Evolutionary conservation across 2,329 filamentous ascomycete species (phyloP).

Genomic region (Aspergillus sp.): DNA sequence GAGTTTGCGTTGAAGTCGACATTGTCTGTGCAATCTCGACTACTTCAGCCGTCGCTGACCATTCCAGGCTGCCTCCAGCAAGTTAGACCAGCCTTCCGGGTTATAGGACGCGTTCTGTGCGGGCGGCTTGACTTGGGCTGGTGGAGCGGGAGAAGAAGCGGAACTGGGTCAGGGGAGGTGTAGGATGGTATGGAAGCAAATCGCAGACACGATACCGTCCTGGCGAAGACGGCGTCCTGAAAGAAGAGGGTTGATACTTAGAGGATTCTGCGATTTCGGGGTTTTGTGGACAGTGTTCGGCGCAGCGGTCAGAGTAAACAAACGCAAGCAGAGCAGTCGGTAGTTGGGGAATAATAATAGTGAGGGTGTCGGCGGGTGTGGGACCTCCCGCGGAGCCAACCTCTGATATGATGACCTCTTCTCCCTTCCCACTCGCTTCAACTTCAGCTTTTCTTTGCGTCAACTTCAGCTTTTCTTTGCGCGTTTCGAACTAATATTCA

Average conservation of each 20-base stretch:
- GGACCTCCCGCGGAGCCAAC: conserved; percentile 18
- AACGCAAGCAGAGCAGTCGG: conserved; percentile 2
- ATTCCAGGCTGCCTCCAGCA: conserved; percentile 24
- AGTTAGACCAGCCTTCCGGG: conserved; percentile 2
- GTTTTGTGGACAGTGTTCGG: background rate
- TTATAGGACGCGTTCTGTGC: conserved; percentile 16
- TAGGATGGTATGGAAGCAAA: conserved; percentile 3
- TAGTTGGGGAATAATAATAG: conserved; percentile 11
- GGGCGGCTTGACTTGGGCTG: conserved; percentile 2
- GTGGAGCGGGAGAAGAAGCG: conserved; percentile 18
- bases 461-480: too few relatives aligned
- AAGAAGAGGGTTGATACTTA: background rate
- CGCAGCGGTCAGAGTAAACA: conserved; percentile 6
- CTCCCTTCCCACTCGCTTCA: background rate
- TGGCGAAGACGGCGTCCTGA: conserved; percentile 1
- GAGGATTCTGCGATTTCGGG: background rate
- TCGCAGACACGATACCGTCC: background rate
- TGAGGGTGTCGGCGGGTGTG: conserved; percentile 12
- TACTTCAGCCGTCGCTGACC: conserved; percentile 32
- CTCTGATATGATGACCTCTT: conserved; percentile 14
- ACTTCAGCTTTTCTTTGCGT: background rate
- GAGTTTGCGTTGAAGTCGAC: conserved; percentile 37
- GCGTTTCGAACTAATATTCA: background rate
- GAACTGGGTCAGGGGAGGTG: conserved; percentile 31
- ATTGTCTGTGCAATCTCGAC: conserved; percentile 37